These are phyloP conservation scores for Pseudocercospora crystallina DNA, from an alignment of 2,329 filamentous ascomycete genomes.

Conservation along the genomic window DNA sequence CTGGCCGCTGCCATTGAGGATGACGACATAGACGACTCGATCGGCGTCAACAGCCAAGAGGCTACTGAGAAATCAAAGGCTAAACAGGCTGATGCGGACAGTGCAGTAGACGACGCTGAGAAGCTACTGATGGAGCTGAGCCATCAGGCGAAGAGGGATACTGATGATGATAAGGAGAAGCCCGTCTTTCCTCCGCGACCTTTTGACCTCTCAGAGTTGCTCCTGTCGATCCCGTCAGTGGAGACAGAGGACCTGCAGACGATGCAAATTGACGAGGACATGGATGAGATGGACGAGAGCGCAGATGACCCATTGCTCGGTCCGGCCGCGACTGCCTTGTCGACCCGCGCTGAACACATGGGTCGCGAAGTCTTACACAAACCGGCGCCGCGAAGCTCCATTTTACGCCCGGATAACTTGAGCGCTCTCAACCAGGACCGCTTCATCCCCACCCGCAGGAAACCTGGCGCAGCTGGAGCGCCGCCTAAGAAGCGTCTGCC, in stretches of 20 bases:
- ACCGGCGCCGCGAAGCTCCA: neutral
- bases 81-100: neutral
- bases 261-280: neutral
- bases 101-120: neutral
- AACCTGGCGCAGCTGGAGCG: neutral
- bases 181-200: neutral
- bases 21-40: no score
- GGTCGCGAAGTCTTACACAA: no score
- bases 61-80: neutral
- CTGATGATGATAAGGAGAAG: neutral
- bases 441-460: neutral
- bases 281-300: neutral
- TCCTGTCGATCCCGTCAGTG: neutral
- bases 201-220: neutral
- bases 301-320: neutral
- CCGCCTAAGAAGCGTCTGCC: neutral
- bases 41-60: neutral
- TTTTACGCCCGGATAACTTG: neutral
- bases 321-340: neutral
- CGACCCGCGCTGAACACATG: no score
- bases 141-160: no score
- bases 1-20: no score
- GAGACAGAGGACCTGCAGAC: neutral
- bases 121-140: neutral
- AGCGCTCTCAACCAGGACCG: no score